Conservation (phyloP, 2,329 filamentous ascomycete genomes). For the Fusarium sororula region DNA sequence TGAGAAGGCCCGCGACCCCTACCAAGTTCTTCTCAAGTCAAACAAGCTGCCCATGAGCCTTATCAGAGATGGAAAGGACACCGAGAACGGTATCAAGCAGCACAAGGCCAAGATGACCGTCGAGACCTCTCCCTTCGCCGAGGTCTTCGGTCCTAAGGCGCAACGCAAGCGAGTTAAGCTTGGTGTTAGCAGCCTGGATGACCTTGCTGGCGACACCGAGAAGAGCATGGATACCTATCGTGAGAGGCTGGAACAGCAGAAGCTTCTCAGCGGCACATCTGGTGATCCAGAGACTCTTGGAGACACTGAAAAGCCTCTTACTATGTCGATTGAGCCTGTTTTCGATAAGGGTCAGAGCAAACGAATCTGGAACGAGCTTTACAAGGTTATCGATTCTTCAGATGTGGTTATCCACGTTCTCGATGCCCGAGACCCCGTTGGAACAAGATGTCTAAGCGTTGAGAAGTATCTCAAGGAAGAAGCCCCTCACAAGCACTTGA, state of each 20-base stretch:
- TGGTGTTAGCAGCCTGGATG: slow-evolving; percentile 80
- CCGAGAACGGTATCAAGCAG: slow-evolving; percentile 84
- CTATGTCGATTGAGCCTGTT: slow-evolving; percentile 81
- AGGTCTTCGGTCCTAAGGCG: slow-evolving; percentile 92
- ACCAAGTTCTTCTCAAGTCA: slow-evolving; percentile 92
- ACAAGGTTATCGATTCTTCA: slow-evolving; percentile 94
- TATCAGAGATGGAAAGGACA: slow-evolving; percentile 78
- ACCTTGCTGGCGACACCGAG: slow-evolving; percentile 81
- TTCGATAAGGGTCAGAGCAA: slow-evolving; percentile 96
- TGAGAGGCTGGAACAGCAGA: slow-evolving; percentile 81
- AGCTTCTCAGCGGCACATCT: slow-evolving; percentile 76
- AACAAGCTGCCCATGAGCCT: slow-evolving; percentile 98
- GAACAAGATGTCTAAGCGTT: slow-evolving; percentile 79
- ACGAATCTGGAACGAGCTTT: slow-evolving; percentile 95
- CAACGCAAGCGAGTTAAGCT: slow-evolving; percentile 94
- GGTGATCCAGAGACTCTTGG: slow-evolving; percentile 63
- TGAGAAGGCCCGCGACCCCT: slow-evolving; percentile 88
- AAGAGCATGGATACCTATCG: slow-evolving; percentile 84
- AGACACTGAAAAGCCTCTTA: slow-evolving; percentile 52
- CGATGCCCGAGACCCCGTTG: slow-evolving; percentile 88
- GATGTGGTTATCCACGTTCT: slow-evolving; percentile 97
- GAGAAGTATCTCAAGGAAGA: slow-evolving; percentile 95
- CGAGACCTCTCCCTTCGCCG: slow-evolving; percentile 83
- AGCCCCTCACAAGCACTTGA: slow-evolving; percentile 92
- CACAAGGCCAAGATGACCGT: slow-evolving; percentile 95